These are phyloP conservation scores for Obba rivulosa DNA, from an alignment of 768 basidiomycete species.

Conservation along the genomic window DNA sequence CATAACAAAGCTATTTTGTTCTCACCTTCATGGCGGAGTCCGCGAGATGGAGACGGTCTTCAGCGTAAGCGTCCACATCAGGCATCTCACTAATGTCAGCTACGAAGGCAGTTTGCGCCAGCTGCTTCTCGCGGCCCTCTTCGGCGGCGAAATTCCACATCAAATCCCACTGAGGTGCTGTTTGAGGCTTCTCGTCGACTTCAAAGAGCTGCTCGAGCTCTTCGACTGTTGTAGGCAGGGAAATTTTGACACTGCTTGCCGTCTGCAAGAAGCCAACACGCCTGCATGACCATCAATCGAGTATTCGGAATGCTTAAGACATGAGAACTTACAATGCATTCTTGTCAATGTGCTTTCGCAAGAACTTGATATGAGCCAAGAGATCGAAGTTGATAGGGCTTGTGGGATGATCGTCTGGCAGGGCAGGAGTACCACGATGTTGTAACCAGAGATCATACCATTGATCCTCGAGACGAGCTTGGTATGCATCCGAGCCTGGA, in stretches of 20 bases:
- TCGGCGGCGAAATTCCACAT: slow-evolving; percentile 70
- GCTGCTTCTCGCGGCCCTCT: slow-evolving; percentile 68
- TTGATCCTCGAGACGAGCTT: slow-evolving; percentile 71
- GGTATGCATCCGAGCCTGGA: slow-evolving; percentile 67
- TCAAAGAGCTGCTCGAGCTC: slow-evolving; percentile 44
- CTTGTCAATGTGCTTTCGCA: slow-evolving; percentile 81
- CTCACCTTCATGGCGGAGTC: slow-evolving; percentile 70
- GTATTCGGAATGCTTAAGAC: too few species aligned
- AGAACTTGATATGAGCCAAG: slow-evolving; percentile 73
- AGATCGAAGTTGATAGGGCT: slow-evolving; percentile 75
- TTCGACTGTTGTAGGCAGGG: slow-evolving; percentile 40
- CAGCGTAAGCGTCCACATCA: slow-evolving; percentile 15
- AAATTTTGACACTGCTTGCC: slow-evolving; percentile 27
- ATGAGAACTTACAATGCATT: slow-evolving; percentile 64
- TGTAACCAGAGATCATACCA: slow-evolving; percentile 79
- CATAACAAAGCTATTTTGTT: background rate
- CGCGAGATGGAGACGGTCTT: slow-evolving; percentile 46
- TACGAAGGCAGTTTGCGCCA: slow-evolving; percentile 54
- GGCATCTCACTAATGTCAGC: slow-evolving; percentile 36
- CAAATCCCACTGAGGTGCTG: slow-evolving; percentile 59
- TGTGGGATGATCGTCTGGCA: slow-evolving; percentile 67
- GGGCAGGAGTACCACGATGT: slow-evolving; percentile 56
- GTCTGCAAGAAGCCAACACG: slow-evolving; percentile 58
- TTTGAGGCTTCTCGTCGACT: slow-evolving; percentile 38
- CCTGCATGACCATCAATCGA: slow-evolving; percentile 34